These are phyloP conservation scores for Apiospora phragmitis DNA, from an alignment of 2,329 filamentous ascomycete species.

Conservation along the genomic window DNA sequence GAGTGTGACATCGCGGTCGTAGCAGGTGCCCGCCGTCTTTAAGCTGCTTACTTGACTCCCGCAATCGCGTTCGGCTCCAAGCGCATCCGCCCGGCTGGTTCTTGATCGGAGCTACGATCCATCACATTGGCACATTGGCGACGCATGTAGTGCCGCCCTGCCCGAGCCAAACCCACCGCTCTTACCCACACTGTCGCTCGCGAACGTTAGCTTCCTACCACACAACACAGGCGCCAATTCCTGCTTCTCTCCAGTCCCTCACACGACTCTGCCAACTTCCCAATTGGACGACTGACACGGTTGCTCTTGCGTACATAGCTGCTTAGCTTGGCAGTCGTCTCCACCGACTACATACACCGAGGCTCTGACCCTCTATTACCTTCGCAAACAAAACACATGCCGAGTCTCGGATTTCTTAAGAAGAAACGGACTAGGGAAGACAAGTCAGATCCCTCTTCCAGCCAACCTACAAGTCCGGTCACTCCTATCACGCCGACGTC, in stretches of 20 bases:
- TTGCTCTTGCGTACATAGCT: background rate
- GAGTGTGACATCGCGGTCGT: background rate
- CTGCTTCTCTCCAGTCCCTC: background rate
- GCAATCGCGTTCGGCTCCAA: background rate
- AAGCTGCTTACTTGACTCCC: background rate
- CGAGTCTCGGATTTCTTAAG: conserved; percentile 93
- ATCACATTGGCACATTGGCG: background rate
- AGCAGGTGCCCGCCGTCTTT: background rate
- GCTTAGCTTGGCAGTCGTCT: conserved; percentile 6
- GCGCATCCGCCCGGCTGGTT: background rate
- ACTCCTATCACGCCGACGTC: conserved; percentile 59
- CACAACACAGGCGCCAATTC: background rate
- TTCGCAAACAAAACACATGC: conserved; percentile 59
- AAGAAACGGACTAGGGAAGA: conserved; percentile 98
- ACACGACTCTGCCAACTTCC: background rate
- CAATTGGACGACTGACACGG: background rate
- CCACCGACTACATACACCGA: conserved; percentile 2
- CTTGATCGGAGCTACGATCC: conserved; percentile 7
- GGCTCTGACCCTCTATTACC: background rate
- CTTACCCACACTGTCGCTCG: background rate
- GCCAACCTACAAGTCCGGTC: conserved; percentile 64
- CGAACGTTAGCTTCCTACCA: background rate
- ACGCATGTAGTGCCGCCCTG: background rate
- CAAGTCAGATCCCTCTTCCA: conserved; percentile 67
- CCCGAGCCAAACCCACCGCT: background rate